Conservation (phyloP, 1,284 basidiomycete genomes). For the Laetiporus sulphureus region DNA sequence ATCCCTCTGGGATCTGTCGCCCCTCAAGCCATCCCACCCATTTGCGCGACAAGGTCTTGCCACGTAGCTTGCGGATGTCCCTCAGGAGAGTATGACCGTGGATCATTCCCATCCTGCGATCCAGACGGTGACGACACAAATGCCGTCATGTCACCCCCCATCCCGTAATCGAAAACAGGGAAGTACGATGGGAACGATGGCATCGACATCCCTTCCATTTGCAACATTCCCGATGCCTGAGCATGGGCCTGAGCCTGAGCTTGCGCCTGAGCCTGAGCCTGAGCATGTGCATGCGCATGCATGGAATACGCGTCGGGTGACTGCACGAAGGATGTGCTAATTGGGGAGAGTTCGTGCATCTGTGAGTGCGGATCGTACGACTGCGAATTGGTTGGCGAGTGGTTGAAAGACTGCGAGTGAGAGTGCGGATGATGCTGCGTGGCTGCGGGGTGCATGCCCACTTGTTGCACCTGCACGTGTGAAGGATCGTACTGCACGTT, state of each 20-base stretch:
- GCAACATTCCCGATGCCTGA: conserved; percentile 9
- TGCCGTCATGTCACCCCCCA: conserved; percentile 11
- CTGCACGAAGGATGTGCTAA: conserved; percentile 6
- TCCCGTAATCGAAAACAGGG: conserved; percentile 67
- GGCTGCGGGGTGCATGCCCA: conserved; percentile 1
- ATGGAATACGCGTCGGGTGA: conserved; percentile 1
- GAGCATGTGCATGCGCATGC: too few relatives aligned
- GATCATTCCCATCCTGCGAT: conserved; percentile 19
- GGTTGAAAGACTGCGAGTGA: conserved; percentile 6
- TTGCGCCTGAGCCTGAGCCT: not conserved
- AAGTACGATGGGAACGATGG: conserved; percentile 61
- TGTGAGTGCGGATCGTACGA: not conserved
- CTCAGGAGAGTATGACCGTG: conserved; percentile 26
- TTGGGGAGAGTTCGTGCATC: conserved; percentile 5
- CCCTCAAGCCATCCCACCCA: conserved; percentile 20
- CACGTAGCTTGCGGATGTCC: conserved; percentile 29
- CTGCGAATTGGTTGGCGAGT: not conserved
- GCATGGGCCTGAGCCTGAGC: not conserved
- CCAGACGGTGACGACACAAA: conserved; percentile 18
- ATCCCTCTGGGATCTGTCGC: too few relatives aligned
- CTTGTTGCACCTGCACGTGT: conserved; percentile 10
- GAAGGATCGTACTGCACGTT: conserved; percentile 5
- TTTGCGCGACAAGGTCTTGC: conserved; percentile 34
- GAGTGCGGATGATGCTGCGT: conserved; percentile 1
- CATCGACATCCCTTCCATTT: conserved; percentile 19